Percentiles rank a stretch among this genome's conserved stretches.
Conservation (phyloP, 441 rosid genomes). For the Aquilaria agallochum region DNA sequence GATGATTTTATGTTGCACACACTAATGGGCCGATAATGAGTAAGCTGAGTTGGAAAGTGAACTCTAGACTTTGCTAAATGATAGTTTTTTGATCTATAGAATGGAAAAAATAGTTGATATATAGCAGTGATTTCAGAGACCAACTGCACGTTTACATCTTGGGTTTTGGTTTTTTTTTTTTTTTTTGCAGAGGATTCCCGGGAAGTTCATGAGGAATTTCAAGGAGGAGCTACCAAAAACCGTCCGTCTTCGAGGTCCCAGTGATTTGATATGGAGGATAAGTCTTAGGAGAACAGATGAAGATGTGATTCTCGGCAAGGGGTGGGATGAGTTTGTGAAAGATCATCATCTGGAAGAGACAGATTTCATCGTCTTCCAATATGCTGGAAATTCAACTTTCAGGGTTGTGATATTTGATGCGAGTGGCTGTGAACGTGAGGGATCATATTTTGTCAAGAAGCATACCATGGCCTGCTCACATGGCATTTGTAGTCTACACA, state of each 20-base stretch:
- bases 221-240: conserved; percentile 5
- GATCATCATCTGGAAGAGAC: not conserved
- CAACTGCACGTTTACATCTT: too few species aligned
- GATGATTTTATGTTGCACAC: too few species aligned
- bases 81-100: too few species aligned
- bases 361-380: conserved; percentile 13
- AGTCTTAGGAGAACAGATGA: conserved; percentile 1
- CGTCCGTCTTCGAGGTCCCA: conserved; percentile 14
- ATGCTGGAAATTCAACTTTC: conserved; percentile 11
- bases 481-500: not conserved
- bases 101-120: too few species aligned
- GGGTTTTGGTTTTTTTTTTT: not conserved
- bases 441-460: conserved; percentile 8
- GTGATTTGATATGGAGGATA: conserved; percentile 8
- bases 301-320: not conserved
- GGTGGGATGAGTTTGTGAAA: conserved; percentile 1
- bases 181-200: conserved; percentile 15
- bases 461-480: not conserved
- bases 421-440: conserved; percentile 12
- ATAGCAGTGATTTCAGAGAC: too few species aligned
- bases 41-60: too few species aligned
- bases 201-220: conserved; percentile 9
- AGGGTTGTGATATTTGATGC: conserved; percentile 7
- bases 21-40: too few species aligned
- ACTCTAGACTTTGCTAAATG: too few species aligned